Percentiles rank a stretch among this genome's conserved stretches.
phyloP scores from a whole-genome alignment of 2,329 filamentous ascomycete species.

The Ophiostoma perfectum region DNA sequence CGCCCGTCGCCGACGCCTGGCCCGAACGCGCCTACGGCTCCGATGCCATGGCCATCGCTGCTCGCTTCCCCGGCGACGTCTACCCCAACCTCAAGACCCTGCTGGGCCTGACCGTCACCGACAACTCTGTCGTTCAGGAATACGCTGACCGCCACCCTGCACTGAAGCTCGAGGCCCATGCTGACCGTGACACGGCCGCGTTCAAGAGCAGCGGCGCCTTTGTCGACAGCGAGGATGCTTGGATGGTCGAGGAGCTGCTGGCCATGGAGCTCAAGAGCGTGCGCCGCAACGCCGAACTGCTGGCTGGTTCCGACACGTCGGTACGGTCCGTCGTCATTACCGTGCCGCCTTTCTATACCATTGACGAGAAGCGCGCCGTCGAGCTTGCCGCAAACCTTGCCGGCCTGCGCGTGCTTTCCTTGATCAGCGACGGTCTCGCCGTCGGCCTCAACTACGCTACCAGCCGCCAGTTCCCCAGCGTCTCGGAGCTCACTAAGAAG shows the following conservation, averaged over 20 bases:
- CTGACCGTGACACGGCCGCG: slow-evolving; percentile 61
- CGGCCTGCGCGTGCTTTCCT: slow-evolving; percentile 74
- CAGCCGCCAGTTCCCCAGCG: slow-evolving; percentile 77
- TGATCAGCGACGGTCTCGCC: slow-evolving; percentile 84
- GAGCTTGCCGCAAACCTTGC: slow-evolving; percentile 80
- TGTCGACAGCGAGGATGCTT: slow-evolving; percentile 55
- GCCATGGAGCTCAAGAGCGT: slow-evolving; percentile 96
- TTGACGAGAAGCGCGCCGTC: slow-evolving; percentile 82
- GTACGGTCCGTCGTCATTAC: slow-evolving; percentile 84
- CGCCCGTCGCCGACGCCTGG: slow-evolving; percentile 58
- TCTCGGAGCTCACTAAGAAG: slow-evolving; percentile 61
- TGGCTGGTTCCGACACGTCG: slow-evolving; percentile 68
- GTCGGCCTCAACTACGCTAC: slow-evolving; percentile 96
- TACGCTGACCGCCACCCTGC: slow-evolving; percentile 76
- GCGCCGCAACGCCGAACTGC: slow-evolving; percentile 75
- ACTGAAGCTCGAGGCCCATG: slow-evolving; percentile 58
- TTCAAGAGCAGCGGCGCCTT: slow-evolving; percentile 70
- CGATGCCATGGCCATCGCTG: slow-evolving; percentile 80
- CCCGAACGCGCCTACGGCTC: slow-evolving; percentile 90
- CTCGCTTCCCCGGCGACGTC: slow-evolving; percentile 85
- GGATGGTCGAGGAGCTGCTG: slow-evolving; percentile 85
- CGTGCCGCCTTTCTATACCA: slow-evolving; percentile 82
- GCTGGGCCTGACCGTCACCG: slow-evolving; percentile 63
- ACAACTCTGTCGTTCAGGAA: slow-evolving; percentile 56
- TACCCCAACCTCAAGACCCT: slow-evolving; percentile 91